Percentiles rank a stretch among this genome's conserved stretches.
These are phyloP conservation scores for Dryadomyces sulphureus DNA, from an alignment of 2,329 filamentous ascomycete species.

Conservation along the genomic window DNA sequence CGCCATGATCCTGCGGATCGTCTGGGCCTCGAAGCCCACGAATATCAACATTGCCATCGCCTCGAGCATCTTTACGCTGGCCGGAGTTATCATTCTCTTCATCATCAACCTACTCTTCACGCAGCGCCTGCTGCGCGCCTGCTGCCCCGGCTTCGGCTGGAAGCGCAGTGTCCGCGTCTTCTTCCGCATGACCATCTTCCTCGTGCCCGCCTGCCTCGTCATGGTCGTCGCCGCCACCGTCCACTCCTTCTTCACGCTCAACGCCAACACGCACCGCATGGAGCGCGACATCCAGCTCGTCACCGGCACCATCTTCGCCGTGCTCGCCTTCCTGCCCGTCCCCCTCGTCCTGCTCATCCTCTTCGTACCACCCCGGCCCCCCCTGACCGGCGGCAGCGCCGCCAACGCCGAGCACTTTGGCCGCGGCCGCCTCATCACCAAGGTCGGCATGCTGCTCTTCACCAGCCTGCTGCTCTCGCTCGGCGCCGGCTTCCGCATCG, in stretches of 20 bases:
- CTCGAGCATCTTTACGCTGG: conserved; percentile 54
- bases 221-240: conserved; percentile 52
- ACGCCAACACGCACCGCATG: conserved; percentile 28
- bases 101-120: conserved; percentile 65
- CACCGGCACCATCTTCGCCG: conserved; percentile 43
- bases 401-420: conserved; percentile 43
- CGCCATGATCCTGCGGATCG: conserved; percentile 36
- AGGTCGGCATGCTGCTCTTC: conserved; percentile 48
- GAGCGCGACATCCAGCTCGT: conserved; percentile 52
- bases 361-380: conserved; percentile 24
- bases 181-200: conserved; percentile 42
- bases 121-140: conserved; percentile 59
- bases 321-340: conserved; percentile 54
- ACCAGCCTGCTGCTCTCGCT: conserved; percentile 46
- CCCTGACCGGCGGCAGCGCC: conserved; percentile 8
- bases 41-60: conserved; percentile 35
- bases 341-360: conserved; percentile 33
- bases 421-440: conserved; percentile 48
- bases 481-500: conserved; percentile 55
- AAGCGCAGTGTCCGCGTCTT: conserved; percentile 29
- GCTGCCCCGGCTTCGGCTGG: conserved; percentile 61
- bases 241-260: conserved; percentile 52
- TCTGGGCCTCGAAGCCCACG: conserved; percentile 30
- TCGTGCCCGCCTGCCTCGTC: conserved; percentile 43
- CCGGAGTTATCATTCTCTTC: conserved; percentile 62